These are phyloP conservation scores for Helotiales sp. DNA, from an alignment of 2,329 filamentous ascomycete genomes.

Conservation along the genomic window DNA sequence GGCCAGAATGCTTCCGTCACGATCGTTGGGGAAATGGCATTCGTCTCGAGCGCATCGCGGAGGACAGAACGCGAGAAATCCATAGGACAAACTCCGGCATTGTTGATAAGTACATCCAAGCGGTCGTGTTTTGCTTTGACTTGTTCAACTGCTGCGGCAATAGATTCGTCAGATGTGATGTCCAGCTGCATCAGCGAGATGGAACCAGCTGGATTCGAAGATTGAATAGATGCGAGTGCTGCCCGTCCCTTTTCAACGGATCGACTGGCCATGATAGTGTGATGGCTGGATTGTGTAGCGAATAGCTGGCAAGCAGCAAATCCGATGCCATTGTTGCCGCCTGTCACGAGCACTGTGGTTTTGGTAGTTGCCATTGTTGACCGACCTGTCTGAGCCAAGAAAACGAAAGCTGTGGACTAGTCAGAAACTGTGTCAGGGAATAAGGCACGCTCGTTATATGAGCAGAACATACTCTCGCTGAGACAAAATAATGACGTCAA, in stretches of 20 bases:
- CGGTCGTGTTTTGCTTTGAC: background rate
- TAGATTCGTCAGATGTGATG: background rate
- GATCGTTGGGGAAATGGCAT: background rate
- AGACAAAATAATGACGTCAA: no score
- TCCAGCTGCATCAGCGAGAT: conserved; percentile 5
- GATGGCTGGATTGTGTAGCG: background rate
- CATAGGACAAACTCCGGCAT: conserved; percentile 1
- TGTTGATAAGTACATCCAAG: conserved; percentile 5
- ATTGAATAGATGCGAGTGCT: background rate
- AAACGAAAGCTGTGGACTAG: background rate
- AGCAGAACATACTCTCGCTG: no score
- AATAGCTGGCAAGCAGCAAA: background rate
- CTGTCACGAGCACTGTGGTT: background rate
- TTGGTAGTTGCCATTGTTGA: background rate
- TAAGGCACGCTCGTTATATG: no score
- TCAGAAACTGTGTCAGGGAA: no score
- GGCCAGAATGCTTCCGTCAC: background rate
- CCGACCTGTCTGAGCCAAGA: background rate
- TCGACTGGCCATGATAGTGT: background rate
- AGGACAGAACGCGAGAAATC: background rate
- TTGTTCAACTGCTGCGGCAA: background rate
- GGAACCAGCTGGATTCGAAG: background rate
- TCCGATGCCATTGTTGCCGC: conserved; percentile 4
- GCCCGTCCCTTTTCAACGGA: background rate
- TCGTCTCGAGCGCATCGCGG: background rate